Percentiles rank a stretch among this genome's conserved stretches.
Evolutionary conservation across 2,329 filamentous ascomycete species (phyloP).

Genomic region (Emericellopsis atlantica): DNA sequence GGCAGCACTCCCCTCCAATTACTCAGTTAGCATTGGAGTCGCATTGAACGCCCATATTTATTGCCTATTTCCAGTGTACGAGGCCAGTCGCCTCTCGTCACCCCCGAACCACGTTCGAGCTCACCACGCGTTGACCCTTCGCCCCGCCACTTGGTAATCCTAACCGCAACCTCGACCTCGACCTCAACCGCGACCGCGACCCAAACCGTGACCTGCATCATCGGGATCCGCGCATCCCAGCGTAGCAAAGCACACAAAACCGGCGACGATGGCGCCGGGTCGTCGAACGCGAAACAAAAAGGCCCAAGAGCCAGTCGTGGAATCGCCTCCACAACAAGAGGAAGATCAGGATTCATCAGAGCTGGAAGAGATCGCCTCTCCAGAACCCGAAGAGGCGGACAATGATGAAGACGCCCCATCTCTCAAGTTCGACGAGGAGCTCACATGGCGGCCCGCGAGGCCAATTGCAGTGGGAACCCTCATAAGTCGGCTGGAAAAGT

Average conservation of each 20-base stretch:
- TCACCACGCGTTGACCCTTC: no score
- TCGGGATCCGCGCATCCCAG: neutral
- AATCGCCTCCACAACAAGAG: conserved; percentile 1
- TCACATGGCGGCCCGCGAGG: conserved; percentile 87
- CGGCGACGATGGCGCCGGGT: neutral
- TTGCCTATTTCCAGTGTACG: no score
- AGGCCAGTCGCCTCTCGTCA: no score
- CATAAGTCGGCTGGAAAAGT: conserved; percentile 63
- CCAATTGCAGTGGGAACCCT: conserved; percentile 76
- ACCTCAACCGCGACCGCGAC: neutral
- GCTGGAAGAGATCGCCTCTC: conserved; percentile 4
- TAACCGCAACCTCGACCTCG: neutral
- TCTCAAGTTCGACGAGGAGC: conserved; percentile 71
- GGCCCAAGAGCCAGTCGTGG: no score
- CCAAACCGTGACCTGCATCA: neutral
- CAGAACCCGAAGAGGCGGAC: conserved; percentile 3
- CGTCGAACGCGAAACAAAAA: conserved; percentile 5
- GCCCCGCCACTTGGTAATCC: no score
- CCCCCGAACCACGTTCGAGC: no score
- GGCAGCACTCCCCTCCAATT: no score
- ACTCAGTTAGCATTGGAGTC: no score
- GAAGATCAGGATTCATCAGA: conserved; percentile 4
- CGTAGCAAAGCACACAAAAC: neutral
- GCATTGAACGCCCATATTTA: no score
- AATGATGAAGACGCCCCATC: conserved; percentile 15